These are phyloP conservation scores for Botrytis cinerea DNA, from an alignment of 2,329 filamentous ascomycete species.

Conservation along the genomic window DNA sequence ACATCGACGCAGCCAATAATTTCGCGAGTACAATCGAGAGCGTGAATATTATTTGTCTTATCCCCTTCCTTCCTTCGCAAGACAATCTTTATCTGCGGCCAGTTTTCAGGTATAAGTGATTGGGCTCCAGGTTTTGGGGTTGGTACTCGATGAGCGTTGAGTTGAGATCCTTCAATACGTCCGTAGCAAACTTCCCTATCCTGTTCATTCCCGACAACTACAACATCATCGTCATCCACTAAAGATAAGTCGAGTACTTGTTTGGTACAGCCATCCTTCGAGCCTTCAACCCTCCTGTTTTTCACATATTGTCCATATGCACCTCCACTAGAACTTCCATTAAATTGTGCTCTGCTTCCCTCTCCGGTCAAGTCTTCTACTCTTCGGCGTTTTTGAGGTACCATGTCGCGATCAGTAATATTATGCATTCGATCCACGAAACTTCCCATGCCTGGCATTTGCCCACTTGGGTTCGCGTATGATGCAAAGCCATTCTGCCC, in stretches of 20 bases:
- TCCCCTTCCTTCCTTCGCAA: constrained; percentile 62
- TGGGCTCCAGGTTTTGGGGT: constrained; percentile 64
- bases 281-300: constrained; percentile 55
- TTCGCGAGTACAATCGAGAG: constrained; percentile 69
- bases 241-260: constrained; percentile 49
- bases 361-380: constrained; percentile 48
- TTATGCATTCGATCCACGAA: constrained; percentile 78
- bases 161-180: constrained; percentile 65
- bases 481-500: constrained; percentile 29
- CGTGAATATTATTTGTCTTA: constrained; percentile 62
- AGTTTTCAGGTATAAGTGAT: constrained; percentile 58
- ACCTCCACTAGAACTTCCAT: constrained; percentile 54
- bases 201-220: constrained; percentile 59
- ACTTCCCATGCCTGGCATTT: constrained; percentile 50
- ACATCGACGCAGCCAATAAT: constrained; percentile 77
- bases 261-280: constrained; percentile 38
- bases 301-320: constrained; percentile 68
- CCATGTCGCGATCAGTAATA: constrained; percentile 64
- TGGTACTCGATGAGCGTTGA: constrained; percentile 70
- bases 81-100: constrained; percentile 74
- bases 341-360: constrained; percentile 47
- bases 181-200: constrained; percentile 80
- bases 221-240: constrained; percentile 59
- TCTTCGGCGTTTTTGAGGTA: constrained; percentile 68
- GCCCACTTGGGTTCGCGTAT: constrained; percentile 31